Conservation (phyloP, 257 asterid species). For the Petunia secreta region DNA sequence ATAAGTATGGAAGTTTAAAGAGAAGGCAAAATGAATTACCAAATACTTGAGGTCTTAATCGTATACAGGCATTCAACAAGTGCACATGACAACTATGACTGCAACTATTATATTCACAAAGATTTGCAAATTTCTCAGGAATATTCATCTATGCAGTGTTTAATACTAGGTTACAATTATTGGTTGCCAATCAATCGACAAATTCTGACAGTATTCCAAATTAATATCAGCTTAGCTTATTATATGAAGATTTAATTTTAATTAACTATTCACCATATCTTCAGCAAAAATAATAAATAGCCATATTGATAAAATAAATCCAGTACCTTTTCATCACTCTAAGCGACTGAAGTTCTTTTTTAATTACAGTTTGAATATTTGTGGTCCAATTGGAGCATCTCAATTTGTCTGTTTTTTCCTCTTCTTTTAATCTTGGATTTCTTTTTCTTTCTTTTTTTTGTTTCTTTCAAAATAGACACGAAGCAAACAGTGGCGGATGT, state of each 20-base stretch:
- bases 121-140: neutral
- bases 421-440: neutral
- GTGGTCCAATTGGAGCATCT: neutral
- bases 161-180: neutral
- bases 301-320: neutral
- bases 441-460: neutral
- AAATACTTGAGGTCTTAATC: no score
- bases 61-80: no score
- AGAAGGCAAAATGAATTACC: no score
- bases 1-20: no score
- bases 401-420: neutral
- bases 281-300: neutral
- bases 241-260: neutral
- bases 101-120: neutral
- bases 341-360: neutral
- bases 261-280: conserved; percentile 1
- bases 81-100: no score
- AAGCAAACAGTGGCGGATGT: no score
- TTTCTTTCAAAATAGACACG: no score
- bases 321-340: no score
- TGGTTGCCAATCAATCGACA: conserved; percentile 5
- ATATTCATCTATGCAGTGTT: neutral
- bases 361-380: neutral
- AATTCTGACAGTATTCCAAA: neutral
- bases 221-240: neutral